phyloP scores from a whole-genome alignment of 2,329 filamentous ascomycete genomes.

The Neonectria neomacrospora region DNA sequence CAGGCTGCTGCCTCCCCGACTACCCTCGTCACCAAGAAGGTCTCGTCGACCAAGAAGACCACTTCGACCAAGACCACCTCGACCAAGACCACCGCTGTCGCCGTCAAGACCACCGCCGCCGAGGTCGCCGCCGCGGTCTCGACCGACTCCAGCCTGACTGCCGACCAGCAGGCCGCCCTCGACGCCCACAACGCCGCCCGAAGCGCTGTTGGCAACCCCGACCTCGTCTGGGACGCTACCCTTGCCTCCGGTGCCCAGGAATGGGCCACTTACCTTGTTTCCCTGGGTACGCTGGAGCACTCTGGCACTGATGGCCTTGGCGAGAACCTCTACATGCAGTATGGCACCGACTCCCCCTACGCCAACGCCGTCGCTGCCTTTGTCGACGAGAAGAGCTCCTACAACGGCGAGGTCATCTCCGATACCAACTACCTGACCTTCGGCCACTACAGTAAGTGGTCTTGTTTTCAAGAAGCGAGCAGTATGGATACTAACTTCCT shows the following conservation, averaged over 20 bases:
- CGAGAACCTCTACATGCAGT: conserved; percentile 43
- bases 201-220: conserved; percentile 32
- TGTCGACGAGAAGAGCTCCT: conserved; percentile 39
- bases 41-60: conserved; percentile 16
- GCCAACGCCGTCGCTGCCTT: conserved; percentile 36
- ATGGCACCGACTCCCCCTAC: conserved; percentile 25
- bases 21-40: conserved; percentile 16
- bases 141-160: conserved; percentile 25
- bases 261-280: conserved; percentile 39
- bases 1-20: conserved; percentile 1
- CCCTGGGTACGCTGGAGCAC: conserved; percentile 35
- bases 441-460: conserved; percentile 40
- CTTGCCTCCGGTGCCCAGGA: conserved; percentile 39
- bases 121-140: conserved; percentile 8
- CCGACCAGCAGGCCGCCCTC: conserved; percentile 38
- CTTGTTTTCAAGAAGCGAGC: no score
- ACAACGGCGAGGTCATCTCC: conserved; percentile 36
- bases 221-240: conserved; percentile 37
- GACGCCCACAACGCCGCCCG: conserved; percentile 43
- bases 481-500: neutral
- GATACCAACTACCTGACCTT: conserved; percentile 37
- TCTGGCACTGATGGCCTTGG: conserved; percentile 32
- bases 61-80: conserved; percentile 11
- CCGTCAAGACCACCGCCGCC: neutral
- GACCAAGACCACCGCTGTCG: conserved; percentile 17